Percentiles rank a stretch among this genome's conserved stretches.
phyloP scores from a whole-genome alignment of 108 stramenopile genomes.

The Skeletonema potamos region DNA sequence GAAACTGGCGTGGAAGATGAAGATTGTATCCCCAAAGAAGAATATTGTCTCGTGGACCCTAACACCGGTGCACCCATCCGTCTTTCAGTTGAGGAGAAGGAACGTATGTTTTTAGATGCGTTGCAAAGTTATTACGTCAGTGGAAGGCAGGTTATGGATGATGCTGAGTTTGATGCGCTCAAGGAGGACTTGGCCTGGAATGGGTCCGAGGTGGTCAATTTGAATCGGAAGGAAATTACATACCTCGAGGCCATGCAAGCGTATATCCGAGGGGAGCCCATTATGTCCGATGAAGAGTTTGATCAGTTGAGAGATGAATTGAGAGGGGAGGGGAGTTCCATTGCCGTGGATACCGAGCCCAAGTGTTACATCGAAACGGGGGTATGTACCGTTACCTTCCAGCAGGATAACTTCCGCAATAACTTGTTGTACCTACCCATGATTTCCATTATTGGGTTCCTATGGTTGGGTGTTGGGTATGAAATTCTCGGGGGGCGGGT shows the following conservation, averaged over 20 bases:
- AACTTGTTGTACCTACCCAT: conserved; percentile 86
- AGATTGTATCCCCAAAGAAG: conserved; percentile 74
- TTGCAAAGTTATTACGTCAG: conserved; percentile 88
- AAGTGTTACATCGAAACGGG: conserved; percentile 94
- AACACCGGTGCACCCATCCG: conserved; percentile 52
- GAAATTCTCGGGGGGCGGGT: conserved; percentile 59
- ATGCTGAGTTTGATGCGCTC: conserved; percentile 86
- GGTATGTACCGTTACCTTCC: conserved; percentile 83
- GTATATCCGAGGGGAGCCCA: conserved; percentile 75
- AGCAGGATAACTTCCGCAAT: conserved; percentile 77
- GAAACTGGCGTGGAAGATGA: conserved; percentile 51
- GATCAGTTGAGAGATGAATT: conserved; percentile 76
- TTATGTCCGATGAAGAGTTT: conserved; percentile 79
- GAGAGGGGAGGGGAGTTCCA: conserved; percentile 68
- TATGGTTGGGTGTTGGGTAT: conserved; percentile 62
- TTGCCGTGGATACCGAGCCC: conserved; percentile 86
- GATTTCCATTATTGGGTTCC: conserved; percentile 38
- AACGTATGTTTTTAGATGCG: conserved; percentile 90
- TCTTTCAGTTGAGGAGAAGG: conserved; percentile 81
- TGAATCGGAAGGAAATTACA: conserved; percentile 80
- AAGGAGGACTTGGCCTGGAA: conserved; percentile 91
- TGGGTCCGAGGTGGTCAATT: conserved; percentile 63
- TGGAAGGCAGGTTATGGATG: conserved; percentile 76
- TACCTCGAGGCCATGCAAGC: conserved; percentile 86
- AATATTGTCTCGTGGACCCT: conserved; percentile 72